Conservation (phyloP, 2,329 filamentous ascomycete genomes). For the Alternaria arborescens region DNA sequence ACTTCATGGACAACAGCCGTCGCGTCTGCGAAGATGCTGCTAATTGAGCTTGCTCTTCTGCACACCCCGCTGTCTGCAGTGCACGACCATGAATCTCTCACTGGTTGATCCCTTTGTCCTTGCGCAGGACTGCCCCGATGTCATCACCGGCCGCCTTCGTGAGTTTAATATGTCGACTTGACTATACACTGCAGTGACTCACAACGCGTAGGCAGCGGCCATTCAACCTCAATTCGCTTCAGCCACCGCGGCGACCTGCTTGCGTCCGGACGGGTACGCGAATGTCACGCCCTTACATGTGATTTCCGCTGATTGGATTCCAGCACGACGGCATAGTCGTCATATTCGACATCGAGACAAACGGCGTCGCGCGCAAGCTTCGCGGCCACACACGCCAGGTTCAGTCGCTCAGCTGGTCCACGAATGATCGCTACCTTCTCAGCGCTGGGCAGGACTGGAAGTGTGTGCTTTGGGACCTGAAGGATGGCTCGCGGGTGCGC, state of each 20-base stretch:
- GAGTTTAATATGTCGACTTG: conserved; percentile 67
- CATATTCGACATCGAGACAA: conserved; percentile 97
- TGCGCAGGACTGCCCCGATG: conserved; percentile 86
- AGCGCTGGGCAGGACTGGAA: conserved; percentile 97
- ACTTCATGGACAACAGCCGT: conserved; percentile 20
- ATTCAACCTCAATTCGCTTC: conserved; percentile 78
- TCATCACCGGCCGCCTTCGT: conserved; percentile 87
- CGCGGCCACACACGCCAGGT: conserved; percentile 93
- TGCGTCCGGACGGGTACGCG: conserved; percentile 81
- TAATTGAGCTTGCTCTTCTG: conserved; percentile 22
- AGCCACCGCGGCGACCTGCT: conserved; percentile 94
- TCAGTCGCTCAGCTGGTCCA: conserved; percentile 94
- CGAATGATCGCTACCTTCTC: conserved; percentile 87
- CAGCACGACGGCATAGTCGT: conserved; percentile 88
- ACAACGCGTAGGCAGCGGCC: conserved; percentile 62
- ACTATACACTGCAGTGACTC: conserved; percentile 48
- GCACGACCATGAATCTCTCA: conserved; percentile 70
- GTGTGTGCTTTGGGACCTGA: conserved; percentile 92
- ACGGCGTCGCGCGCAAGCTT: conserved; percentile 93
- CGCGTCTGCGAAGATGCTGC: conserved; percentile 33
- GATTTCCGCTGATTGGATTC: conserved; percentile 22
- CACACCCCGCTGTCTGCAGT: conserved; percentile 21
- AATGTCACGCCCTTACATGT: conserved; percentile 22
- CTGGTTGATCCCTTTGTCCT: conserved; percentile 76
- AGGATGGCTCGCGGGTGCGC: conserved; percentile 74